These are phyloP conservation scores for Malus orientalis DNA, from an alignment of 306 rosid species.

Conservation along the genomic window DNA sequence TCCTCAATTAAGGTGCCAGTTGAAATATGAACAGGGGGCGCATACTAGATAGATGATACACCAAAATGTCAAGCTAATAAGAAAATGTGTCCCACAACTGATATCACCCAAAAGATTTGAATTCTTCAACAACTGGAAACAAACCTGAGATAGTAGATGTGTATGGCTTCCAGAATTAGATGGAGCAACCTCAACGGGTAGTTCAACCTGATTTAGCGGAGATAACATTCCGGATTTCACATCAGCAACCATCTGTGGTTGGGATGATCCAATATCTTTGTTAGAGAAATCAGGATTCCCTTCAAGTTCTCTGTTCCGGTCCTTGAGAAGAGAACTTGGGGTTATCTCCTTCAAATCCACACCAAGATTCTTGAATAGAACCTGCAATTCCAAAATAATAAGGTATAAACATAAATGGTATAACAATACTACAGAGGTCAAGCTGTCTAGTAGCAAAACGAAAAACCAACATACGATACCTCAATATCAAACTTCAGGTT, in stretches of 20 bases:
- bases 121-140: background rate
- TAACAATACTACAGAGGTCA: background rate
- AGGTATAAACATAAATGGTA: background rate
- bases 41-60: conserved; percentile 38
- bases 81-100: background rate
- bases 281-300: conserved; percentile 99
- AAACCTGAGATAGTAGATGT: conserved; percentile 80
- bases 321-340: conserved; percentile 87
- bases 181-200: conserved; percentile 68
- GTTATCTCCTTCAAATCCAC: conserved; percentile 96
- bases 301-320: conserved; percentile 85
- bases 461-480: conserved; percentile 26
- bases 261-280: conserved; percentile 85
- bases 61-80: background rate
- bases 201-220: conserved; percentile 76
- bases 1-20: conserved; percentile 75
- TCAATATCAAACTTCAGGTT: conserved; percentile 98
- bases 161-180: conserved; percentile 67
- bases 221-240: conserved; percentile 60
- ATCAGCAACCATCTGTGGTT: conserved; percentile 66
- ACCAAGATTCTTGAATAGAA: conserved; percentile 71
- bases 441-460: background rate
- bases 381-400: conserved; percentile 40
- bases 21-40: conserved; percentile 68
- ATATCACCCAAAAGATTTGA: background rate